Evolutionary conservation across 1,284 basidiomycete genomes (phyloP), one percentile per base, ranked within the genome.

Genomic region (Peniophora sp.): DNA sequence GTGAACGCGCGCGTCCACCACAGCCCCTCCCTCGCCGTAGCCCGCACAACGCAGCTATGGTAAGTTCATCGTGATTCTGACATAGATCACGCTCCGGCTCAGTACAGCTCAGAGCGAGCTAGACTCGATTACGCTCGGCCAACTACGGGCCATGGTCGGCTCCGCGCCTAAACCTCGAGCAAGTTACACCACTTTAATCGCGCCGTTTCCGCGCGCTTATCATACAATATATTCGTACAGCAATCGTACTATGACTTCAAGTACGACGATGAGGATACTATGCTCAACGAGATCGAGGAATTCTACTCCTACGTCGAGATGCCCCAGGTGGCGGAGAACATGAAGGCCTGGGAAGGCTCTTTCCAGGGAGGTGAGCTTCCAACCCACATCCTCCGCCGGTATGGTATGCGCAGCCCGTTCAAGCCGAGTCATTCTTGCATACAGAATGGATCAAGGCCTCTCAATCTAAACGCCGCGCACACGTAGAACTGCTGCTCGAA

Each of bases 241-340:
- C 82, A 89, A 81, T 84, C 81, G 32, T 82, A 81, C 60, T 95
- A 89, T 66, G 91, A 93, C 71, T 95, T 90, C 68, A 81, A 85
- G 54, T 96, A 96, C 64, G 90, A 94, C 58, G 96, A 99, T 64
- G 91, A 96, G 61, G 93, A 98, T 67, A 91, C 88, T 15, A 83
- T 97, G 43, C 86, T 95, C 75, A 90, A 92, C 60, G 97, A 98
- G 68, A 87, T 99, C 45, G 91, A 98, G 57, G 97, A 99, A 69
- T 98, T 99, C 70, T 99, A 97, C 69, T 93, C 93, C 23, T 99
- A 97, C 69, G 86, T 96, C 52, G 96, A 99, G 71, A 92, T 94
- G 75, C 83, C 88, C 1, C 89, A 94, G 64, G 84, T 95, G 14
- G 81, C 83, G 2, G 91, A 95, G 73, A 94, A 94, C 64, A 71